Conservation (phyloP, 2,329 filamentous ascomycete species). For the Fusarium sp. region DNA sequence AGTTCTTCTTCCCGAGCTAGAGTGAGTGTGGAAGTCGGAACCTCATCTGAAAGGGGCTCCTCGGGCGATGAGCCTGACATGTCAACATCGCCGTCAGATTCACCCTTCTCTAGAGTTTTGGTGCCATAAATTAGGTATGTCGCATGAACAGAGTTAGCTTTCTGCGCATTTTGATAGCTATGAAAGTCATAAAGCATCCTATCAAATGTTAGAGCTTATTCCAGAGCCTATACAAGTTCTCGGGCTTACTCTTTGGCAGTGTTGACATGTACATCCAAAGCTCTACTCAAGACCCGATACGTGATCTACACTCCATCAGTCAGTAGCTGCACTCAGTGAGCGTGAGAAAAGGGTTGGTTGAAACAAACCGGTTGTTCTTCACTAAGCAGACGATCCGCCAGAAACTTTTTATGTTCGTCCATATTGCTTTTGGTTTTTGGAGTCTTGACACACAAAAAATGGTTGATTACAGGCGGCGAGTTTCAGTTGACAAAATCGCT, state of each 20-base stretch:
- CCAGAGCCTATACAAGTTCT: not conserved
- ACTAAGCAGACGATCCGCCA: conserved; percentile 79
- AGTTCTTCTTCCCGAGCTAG: conserved; percentile 79
- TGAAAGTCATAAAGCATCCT: conserved; percentile 95
- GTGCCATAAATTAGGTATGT: conserved; percentile 89
- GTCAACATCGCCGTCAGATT: conserved; percentile 71
- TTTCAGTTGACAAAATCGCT: conserved; percentile 9
- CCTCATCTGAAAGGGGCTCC: conserved; percentile 56
- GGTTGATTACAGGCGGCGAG: not conserved
- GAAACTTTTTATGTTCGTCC: conserved; percentile 74
- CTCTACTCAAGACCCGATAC: conserved; percentile 85
- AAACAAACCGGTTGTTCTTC: conserved; percentile 75
- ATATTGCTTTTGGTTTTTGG: conserved; percentile 36
- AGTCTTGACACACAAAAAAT: not conserved
- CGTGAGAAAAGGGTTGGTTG: not conserved
- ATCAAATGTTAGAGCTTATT: conserved; percentile 20
- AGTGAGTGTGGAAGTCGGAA: conserved; percentile 67
- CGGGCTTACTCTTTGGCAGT: conserved; percentile 81
- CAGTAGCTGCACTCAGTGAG: not conserved
- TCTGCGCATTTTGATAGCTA: conserved; percentile 81
- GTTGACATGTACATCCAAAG: conserved; percentile 85
- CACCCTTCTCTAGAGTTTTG: conserved; percentile 55
- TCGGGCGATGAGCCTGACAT: conserved; percentile 74
- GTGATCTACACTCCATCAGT: conserved; percentile 70
- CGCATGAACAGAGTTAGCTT: conserved; percentile 80